phyloP scores from a whole-genome alignment of 1,139 yeast genomes.

The Meyerozyma carpophila region DNA sequence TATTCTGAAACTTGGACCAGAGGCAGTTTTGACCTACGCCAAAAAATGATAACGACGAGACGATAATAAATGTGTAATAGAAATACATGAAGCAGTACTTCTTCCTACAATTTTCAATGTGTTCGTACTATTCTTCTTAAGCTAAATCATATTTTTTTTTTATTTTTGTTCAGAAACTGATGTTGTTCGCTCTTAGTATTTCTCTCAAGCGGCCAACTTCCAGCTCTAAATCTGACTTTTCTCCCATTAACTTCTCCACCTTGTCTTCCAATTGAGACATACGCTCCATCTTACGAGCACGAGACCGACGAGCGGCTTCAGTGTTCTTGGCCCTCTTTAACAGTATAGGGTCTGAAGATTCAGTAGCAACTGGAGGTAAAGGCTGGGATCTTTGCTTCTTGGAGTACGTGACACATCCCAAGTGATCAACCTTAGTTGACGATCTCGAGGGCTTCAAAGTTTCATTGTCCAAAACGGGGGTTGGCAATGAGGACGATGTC shows the following conservation, averaged over 20 bases:
- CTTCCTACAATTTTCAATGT: neutral
- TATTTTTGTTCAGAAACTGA: constrained; percentile 2
- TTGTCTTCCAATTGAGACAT: constrained; percentile 76
- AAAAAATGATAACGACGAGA: constrained; percentile 18
- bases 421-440: constrained; percentile 39
- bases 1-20: constrained; percentile 17
- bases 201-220: constrained; percentile 57
- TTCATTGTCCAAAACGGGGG: constrained; percentile 18
- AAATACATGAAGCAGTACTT: too few relatives aligned
- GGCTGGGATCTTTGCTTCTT: constrained; percentile 58
- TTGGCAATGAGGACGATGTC: constrained; percentile 29
- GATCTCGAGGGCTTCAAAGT: constrained; percentile 4
- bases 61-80: neutral
- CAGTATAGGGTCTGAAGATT: constrained; percentile 60
- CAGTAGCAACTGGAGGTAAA: constrained; percentile 61
- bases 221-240: constrained; percentile 49
- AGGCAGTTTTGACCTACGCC: constrained; percentile 27
- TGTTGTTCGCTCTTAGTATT: constrained; percentile 28
- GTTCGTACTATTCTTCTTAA: neutral
- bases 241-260: constrained; percentile 58
- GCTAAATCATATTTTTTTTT: neutral
- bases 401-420: constrained; percentile 61
- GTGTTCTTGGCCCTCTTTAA: constrained; percentile 91
- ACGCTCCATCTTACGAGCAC: constrained; percentile 89
- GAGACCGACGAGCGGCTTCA: constrained; percentile 93